Percentiles rank a stretch among this genome's conserved stretches.
These are phyloP conservation scores for Penicillium maclennaniae DNA, from an alignment of 495 filamentous ascomycete species.

Conservation along the genomic window DNA sequence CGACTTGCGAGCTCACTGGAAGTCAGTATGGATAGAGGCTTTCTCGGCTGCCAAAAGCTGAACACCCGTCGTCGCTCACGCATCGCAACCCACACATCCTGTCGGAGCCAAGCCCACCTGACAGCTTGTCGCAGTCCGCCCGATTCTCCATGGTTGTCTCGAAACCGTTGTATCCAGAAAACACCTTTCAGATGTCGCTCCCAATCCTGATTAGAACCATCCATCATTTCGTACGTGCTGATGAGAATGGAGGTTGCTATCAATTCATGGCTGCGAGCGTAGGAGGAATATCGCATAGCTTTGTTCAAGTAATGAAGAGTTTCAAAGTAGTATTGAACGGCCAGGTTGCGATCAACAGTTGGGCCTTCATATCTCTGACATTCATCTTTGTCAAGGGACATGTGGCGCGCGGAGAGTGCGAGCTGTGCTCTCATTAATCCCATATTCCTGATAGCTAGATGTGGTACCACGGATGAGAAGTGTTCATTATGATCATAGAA, in stretches of 20 bases:
- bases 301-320: slow-evolving; percentile 20
- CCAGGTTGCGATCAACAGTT: slow-evolving; percentile 15
- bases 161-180: slow-evolving; percentile 23
- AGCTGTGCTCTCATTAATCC: slow-evolving; percentile 29
- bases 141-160: slow-evolving; percentile 22
- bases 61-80: slow-evolving; percentile 12
- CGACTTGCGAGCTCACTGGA: slow-evolving; percentile 16
- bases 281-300: slow-evolving; percentile 17
- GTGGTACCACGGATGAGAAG: slow-evolving; percentile 19
- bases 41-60: slow-evolving; percentile 18
- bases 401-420: slow-evolving; percentile 22
- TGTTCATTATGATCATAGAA: slow-evolving; percentile 23
- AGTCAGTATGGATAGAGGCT: slow-evolving; percentile 1
- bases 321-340: slow-evolving; percentile 22
- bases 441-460: slow-evolving; percentile 23
- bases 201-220: slow-evolving; percentile 22
- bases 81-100: slow-evolving; percentile 24
- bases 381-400: slow-evolving; percentile 5
- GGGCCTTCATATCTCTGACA: neutral
- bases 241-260: slow-evolving; percentile 20
- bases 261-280: slow-evolving; percentile 17
- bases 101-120: slow-evolving; percentile 23
- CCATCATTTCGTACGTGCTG: slow-evolving; percentile 24
- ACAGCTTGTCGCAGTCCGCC: slow-evolving; percentile 18
- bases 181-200: slow-evolving; percentile 20